These are phyloP conservation scores for Vaccinium myrtillus DNA, from an alignment of 148 eudicot species.

Conservation along the genomic window DNA sequence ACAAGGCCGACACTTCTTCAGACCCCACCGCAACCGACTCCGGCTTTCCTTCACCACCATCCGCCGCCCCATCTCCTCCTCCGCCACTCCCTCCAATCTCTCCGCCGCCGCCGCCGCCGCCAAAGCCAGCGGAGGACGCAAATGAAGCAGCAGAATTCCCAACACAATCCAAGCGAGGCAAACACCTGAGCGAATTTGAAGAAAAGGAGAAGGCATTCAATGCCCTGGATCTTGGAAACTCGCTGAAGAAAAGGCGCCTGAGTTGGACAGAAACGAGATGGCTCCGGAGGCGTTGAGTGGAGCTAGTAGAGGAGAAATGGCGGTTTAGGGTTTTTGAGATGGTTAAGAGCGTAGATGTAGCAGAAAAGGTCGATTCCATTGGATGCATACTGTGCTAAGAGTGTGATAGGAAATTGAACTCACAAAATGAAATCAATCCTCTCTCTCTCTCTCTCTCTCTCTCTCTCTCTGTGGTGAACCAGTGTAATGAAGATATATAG, in stretches of 20 bases:
- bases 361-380: slow-evolving; percentile 67
- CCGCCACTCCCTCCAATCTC: slow-evolving; percentile 36
- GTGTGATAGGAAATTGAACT: neutral
- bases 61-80: slow-evolving; percentile 54
- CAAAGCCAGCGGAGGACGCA: slow-evolving; percentile 42
- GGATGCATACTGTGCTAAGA: neutral
- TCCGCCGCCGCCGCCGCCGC: slow-evolving; percentile 37
- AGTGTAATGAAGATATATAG: neutral
- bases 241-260: slow-evolving; percentile 5
- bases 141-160: slow-evolving; percentile 48
- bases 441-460: neutral
- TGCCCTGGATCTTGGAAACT: slow-evolving; percentile 9
- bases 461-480: no score
- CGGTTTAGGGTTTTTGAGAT: slow-evolving; percentile 52
- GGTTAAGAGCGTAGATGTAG: slow-evolving; percentile 28
- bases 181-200: slow-evolving; percentile 1
- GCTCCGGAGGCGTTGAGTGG: slow-evolving; percentile 20
- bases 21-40: slow-evolving; percentile 31
- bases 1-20: slow-evolving; percentile 47
- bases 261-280: slow-evolving; percentile 34
- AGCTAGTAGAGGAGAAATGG: slow-evolving; percentile 26
- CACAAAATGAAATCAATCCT: neutral
- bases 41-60: slow-evolving; percentile 36
- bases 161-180: slow-evolving; percentile 32
- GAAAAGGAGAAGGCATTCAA: slow-evolving; percentile 14